These are phyloP conservation scores for Dioscorea zingiberensis DNA, from an alignment of 106 monocot species.

Conservation along the genomic window DNA sequence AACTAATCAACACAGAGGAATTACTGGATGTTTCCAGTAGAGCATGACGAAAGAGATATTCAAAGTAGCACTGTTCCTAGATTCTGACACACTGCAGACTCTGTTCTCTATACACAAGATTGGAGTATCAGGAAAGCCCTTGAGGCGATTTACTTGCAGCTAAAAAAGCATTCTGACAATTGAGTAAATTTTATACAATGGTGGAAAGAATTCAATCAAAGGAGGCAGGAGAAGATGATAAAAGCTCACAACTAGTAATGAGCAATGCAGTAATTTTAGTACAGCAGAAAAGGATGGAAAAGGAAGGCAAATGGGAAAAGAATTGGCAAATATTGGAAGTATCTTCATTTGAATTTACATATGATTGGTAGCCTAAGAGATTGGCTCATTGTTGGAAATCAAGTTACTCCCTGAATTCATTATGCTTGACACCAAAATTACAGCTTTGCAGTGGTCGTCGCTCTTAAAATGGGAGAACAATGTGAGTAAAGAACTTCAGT, in stretches of 20 bases:
- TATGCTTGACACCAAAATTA: constrained; percentile 75
- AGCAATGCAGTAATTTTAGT: background rate
- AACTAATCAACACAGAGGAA: constrained; percentile 57
- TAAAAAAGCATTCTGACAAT: constrained; percentile 24
- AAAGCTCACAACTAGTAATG: background rate
- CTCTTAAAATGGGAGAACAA: background rate
- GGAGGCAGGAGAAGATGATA: background rate
- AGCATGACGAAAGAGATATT: constrained; percentile 36
- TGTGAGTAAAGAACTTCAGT: background rate
- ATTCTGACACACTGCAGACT: no score
- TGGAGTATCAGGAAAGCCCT: background rate
- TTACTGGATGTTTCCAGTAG: constrained; percentile 43
- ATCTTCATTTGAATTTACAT: constrained; percentile 48
- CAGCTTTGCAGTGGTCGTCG: background rate
- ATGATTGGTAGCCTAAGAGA: constrained; percentile 50
- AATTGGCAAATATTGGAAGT: constrained; percentile 34
- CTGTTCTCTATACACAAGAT: constrained; percentile 1
- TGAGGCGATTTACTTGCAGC: background rate
- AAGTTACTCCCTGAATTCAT: constrained; percentile 66
- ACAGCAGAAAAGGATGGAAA: background rate
- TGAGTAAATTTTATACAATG: constrained; percentile 39
- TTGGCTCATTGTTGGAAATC: constrained; percentile 57
- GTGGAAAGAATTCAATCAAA: background rate
- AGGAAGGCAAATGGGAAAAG: constrained; percentile 42
- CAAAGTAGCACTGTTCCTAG: no score